Evolutionary conservation across 257 asterid genomes (phyloP).

Genomic region (Nicotiana noctiflora): DNA sequence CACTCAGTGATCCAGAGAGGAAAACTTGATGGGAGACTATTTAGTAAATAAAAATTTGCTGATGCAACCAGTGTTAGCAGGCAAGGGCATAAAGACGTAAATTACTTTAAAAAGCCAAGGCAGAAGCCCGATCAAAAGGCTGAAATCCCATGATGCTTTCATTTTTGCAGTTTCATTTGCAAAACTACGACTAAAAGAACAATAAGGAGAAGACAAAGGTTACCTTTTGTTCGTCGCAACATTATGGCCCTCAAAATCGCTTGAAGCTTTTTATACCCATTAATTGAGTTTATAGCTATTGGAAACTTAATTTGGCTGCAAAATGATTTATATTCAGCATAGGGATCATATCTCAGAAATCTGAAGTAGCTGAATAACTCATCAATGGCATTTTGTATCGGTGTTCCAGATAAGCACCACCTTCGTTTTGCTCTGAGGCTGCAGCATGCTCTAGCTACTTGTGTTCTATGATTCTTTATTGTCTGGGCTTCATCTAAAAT

Average conservation of each 20-base stretch:
- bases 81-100: background rate
- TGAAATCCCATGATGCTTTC: background rate
- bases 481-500: conserved; percentile 95
- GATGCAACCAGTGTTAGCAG: background rate
- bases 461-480: conserved; percentile 94
- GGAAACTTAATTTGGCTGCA: conserved; percentile 48
- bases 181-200: background rate
- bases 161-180: background rate
- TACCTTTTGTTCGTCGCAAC: conserved; percentile 99
- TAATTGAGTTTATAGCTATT: conserved; percentile 61
- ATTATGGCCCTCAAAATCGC: conserved; percentile 67
- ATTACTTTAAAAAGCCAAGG: background rate
- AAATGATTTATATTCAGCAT: conserved; percentile 70
- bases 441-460: conserved; percentile 97
- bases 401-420: conserved; percentile 99
- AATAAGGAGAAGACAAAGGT: conserved; percentile 6
- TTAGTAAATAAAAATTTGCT: background rate
- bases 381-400: conserved; percentile 91
- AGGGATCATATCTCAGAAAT: conserved; percentile 92
- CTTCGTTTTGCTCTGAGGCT: conserved; percentile 95
- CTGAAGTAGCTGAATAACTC: conserved; percentile 96
- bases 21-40: background rate
- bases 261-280: conserved; percentile 87
- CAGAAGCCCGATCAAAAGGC: background rate
- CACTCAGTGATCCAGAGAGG: background rate